phyloP scores from a whole-genome alignment of 2,329 filamentous ascomycete species.

The Didymellaceae sp. region DNA sequence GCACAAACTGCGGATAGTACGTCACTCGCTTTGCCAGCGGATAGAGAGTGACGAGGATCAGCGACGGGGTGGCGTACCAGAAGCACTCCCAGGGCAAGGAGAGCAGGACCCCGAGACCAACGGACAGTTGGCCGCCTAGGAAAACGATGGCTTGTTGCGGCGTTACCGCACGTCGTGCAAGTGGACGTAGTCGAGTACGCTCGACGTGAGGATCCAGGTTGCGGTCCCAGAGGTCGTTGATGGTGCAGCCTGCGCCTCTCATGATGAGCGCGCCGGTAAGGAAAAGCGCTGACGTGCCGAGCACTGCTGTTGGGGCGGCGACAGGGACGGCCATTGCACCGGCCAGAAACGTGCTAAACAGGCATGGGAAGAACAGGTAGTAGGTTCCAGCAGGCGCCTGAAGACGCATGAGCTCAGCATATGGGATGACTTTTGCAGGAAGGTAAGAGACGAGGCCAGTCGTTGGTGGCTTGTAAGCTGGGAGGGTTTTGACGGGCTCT shows the following conservation, averaged over 20 bases:
- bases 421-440: slow-evolving; percentile 75
- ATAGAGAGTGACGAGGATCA: slow-evolving; percentile 76
- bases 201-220: slow-evolving; percentile 82
- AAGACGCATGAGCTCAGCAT: slow-evolving; percentile 80
- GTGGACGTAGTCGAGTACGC: slow-evolving; percentile 77
- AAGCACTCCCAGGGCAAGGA: slow-evolving; percentile 78
- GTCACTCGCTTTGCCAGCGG: slow-evolving; percentile 86
- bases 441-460: slow-evolving; percentile 74
- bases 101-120: slow-evolving; percentile 74
- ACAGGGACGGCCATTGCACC: slow-evolving; percentile 71
- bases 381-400: slow-evolving; percentile 83
- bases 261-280: slow-evolving; percentile 80
- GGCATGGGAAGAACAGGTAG: slow-evolving; percentile 84
- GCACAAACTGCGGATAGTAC: slow-evolving; percentile 83
- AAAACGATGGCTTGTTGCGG: slow-evolving; percentile 75
- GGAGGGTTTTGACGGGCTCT: slow-evolving; percentile 22
- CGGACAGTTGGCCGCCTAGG: slow-evolving; percentile 74
- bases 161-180: slow-evolving; percentile 78
- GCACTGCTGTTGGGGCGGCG: slow-evolving; percentile 64
- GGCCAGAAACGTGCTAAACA: slow-evolving; percentile 83
- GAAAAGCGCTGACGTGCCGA: slow-evolving; percentile 72
- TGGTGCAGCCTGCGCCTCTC: slow-evolving; percentile 85
- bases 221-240: slow-evolving; percentile 91
- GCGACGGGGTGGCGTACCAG: slow-evolving; percentile 77
- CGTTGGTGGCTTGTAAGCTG: slow-evolving; percentile 69